phyloP scores from a whole-genome alignment of 192 early-diverging fungal species.

The Backusella psychrophila region DNA sequence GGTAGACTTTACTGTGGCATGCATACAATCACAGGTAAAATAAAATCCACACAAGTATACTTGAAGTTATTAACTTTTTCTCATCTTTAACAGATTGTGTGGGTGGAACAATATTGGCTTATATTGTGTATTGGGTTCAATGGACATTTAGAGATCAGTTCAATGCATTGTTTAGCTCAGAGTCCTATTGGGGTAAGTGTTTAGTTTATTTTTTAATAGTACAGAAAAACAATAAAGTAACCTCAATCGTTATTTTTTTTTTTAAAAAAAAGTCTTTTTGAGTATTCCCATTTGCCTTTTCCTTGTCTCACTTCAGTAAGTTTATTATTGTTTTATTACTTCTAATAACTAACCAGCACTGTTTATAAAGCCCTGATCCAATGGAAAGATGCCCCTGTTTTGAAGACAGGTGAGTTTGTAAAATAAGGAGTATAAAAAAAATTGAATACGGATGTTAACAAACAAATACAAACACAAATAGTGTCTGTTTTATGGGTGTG shows the following conservation, averaged over 20 bases:
- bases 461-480: background rate
- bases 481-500: constrained; percentile 64
- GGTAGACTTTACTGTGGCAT: constrained; percentile 87
- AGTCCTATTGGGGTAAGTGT: constrained; percentile 40
- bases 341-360: constrained; percentile 30
- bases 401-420: constrained; percentile 53
- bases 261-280: constrained; percentile 30
- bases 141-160: constrained; percentile 47
- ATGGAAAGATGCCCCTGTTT: constrained; percentile 75
- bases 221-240: constrained; percentile 3
- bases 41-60: background rate
- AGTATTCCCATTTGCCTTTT: constrained; percentile 27
- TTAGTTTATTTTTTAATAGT: background rate
- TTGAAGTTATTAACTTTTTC: background rate
- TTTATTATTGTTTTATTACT: background rate
- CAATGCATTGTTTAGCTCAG: constrained; percentile 31
- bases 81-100: constrained; percentile 48
- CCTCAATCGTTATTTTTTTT: constrained; percentile 12
- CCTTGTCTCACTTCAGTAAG: constrained; percentile 37
- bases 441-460: background rate
- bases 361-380: constrained; percentile 52
- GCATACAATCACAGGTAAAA: constrained; percentile 67
- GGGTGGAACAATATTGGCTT: constrained; percentile 70
- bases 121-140: constrained; percentile 52
- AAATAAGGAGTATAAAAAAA: background rate